phyloP scores from a whole-genome alignment of 371 early-diverging fungal genomes.

The Phascolomyces articulosus region DNA sequence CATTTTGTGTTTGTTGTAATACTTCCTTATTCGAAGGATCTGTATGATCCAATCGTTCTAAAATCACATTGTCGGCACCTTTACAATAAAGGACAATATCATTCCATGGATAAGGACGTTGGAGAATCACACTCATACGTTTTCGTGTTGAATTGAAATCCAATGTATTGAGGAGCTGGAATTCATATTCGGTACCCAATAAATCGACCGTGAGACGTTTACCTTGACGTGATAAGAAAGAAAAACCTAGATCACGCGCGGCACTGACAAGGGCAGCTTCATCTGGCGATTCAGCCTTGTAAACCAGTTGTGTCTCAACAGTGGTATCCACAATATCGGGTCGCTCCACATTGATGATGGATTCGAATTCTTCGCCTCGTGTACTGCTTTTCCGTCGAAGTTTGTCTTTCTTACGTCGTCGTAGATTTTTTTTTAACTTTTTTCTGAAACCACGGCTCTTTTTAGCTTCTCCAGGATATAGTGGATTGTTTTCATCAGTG shows the following conservation, averaged over 20 bases:
- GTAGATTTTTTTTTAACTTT: conserved; percentile 5
- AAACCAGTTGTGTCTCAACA: conserved; percentile 34
- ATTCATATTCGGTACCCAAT: conserved; percentile 66
- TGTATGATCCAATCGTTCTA: conserved; percentile 60
- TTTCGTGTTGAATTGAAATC: conserved; percentile 95
- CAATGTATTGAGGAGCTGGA: conserved; percentile 77
- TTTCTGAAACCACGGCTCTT: conserved; percentile 10
- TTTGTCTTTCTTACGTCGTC: not conserved
- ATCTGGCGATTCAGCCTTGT: conserved; percentile 83
- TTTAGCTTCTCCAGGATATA: not conserved
- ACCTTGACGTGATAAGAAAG: conserved; percentile 61
- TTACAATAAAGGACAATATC: conserved; percentile 90
- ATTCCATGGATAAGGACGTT: conserved; percentile 76
- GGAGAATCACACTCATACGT: conserved; percentile 91
- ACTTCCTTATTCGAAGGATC: conserved; percentile 42
- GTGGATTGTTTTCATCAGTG: not conserved
- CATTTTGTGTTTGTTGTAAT: conserved; percentile 57
- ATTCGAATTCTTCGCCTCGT: conserved; percentile 20
- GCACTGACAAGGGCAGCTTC: conserved; percentile 89
- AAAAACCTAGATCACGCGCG: conserved; percentile 86
- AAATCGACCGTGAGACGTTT: conserved; percentile 60
- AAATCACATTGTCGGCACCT: conserved; percentile 96
- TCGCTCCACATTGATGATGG: conserved; percentile 14
- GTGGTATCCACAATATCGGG: conserved; percentile 35
- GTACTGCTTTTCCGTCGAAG: conserved; percentile 6